A percentile compares a stretch with the other conserved stretches of the same genome.
phyloP scores from a whole-genome alignment of 371 early-diverging fungal species.

The Rhizopus sp. region DNA sequence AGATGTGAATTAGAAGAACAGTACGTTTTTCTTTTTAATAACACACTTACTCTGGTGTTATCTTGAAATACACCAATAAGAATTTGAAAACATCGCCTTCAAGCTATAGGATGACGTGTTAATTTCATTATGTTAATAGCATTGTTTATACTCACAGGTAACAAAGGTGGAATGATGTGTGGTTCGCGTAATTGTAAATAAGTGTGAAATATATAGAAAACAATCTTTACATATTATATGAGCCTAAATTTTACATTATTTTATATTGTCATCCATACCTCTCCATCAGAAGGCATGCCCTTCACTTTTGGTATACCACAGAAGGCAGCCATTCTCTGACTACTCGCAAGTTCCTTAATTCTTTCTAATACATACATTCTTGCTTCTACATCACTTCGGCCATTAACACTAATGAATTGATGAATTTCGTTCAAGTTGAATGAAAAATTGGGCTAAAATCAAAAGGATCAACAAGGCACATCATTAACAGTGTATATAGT shows the following conservation, averaged over 20 bases:
- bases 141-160: slow-evolving; percentile 16
- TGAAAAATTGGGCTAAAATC: background rate
- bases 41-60: slow-evolving; percentile 26
- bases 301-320: slow-evolving; percentile 33
- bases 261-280: slow-evolving; percentile 8
- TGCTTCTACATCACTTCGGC: slow-evolving; percentile 21
- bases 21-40: too few relatives aligned
- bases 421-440: slow-evolving; percentile 20
- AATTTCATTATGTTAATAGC: background rate
- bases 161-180: slow-evolving; percentile 22
- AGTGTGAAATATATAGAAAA: slow-evolving; percentile 1
- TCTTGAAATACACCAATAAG: slow-evolving; percentile 19
- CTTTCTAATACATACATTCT: slow-evolving; percentile 20
- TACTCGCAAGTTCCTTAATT: slow-evolving; percentile 25
- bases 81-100: slow-evolving; percentile 24
- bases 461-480: background rate
- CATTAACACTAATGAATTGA: slow-evolving; percentile 10
- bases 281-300: slow-evolving; percentile 45
- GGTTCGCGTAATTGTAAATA: slow-evolving; percentile 19
- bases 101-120: slow-evolving; percentile 1
- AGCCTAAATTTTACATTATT: background rate
- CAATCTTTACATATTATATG: slow-evolving; percentile 1
- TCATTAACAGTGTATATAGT: background rate
- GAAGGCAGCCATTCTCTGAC: slow-evolving; percentile 40
- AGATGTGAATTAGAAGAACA: too few relatives aligned